Evolutionary conservation across 768 basidiomycete genomes (phyloP).

Genomic region (Macrocybe gigantea): DNA sequence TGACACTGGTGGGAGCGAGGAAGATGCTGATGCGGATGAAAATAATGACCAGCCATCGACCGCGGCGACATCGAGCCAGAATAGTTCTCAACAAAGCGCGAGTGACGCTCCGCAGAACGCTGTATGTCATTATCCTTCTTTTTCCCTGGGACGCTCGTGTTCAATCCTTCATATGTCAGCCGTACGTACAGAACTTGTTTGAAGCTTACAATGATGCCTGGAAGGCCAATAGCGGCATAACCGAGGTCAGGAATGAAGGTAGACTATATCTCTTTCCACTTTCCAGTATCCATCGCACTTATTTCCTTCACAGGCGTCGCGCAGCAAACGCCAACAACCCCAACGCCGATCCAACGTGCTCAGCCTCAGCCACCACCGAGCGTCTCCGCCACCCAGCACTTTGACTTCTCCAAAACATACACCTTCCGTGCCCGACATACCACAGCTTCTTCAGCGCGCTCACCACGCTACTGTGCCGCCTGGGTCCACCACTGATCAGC

Average conservation of each 20-base stretch:
- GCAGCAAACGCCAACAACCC: too few relatives aligned
- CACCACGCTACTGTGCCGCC: too few relatives aligned
- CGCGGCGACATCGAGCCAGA: neutral
- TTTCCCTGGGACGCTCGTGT: neutral
- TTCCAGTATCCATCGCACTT: constrained; percentile 6
- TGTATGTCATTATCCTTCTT: constrained; percentile 8
- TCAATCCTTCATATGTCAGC: constrained; percentile 4
- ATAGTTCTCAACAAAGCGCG: neutral
- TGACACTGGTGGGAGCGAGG: neutral
- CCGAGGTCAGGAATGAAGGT: constrained; percentile 11
- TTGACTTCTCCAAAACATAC: too few relatives aligned
- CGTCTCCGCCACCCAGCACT: too few relatives aligned
- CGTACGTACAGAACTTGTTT: constrained; percentile 30
- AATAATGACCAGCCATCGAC: neutral
- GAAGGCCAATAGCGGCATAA: constrained; percentile 49
- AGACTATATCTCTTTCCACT: neutral
- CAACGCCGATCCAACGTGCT: too few relatives aligned
- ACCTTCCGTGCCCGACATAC: too few relatives aligned
- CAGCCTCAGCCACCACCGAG: too few relatives aligned
- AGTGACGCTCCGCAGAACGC: constrained; percentile 1
- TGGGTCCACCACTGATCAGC: too few relatives aligned
- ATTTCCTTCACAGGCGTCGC: constrained; percentile 1
- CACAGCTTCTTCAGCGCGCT: too few relatives aligned
- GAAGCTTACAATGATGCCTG: constrained; percentile 58
- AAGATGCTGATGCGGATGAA: neutral